Evolutionary conservation across 176 grass and related monocot genomes (phyloP), one percentile per base, ranked within the genome.

Genomic region (Alopecurus myosuroides): DNA sequence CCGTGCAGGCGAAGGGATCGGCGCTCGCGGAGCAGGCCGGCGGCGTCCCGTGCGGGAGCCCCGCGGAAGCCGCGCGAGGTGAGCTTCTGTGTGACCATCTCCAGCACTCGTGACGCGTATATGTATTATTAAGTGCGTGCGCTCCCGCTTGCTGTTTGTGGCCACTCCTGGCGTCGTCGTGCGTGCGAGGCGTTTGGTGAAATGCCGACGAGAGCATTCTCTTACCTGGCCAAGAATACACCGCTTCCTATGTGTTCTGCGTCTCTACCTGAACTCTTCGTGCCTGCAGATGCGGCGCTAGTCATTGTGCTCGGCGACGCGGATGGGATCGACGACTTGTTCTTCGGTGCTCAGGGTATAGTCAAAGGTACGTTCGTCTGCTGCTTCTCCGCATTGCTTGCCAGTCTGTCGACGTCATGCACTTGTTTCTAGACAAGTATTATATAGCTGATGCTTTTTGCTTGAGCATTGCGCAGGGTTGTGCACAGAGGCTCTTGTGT

Each of bases 321-420:
- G 11, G 90, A 85, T 89, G 86, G 26, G 40, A 77, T 88, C 34
- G 86, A 90, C 5, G 63, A 91, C 25, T 35, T 92, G 72, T 90
- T 90, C 90, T 90, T 91, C 34, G 85, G 87, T n/a, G 52, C 11
- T 64, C 78, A 86, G 50, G 94, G 94, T 66, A 76, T 81, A 79
- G 74, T 72, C 25, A 53, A 74, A 85, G 88, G 87, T 89, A 86
- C 41, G 34, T 6, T 10, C 52, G 34, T n/a, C n/a, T 78, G 44
- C 14, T 29, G 31, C 22, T 46, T 46, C 45, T 46, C 26, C 79
- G 14, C 53, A n/a, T 14, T 67, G 25, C 48, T 44, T 2, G 41
- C 53, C 70, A 75, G 46, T 29, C 42, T 48, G 7, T 48, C 25
- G 57, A 39, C 39, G 52, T 74, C 51, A 48, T 49, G 17, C 60